A percentile compares a stretch with the other conserved stretches of the same genome.
Conservation (phyloP, 2,329 filamentous ascomycete genomes). For the Neoarthrinium moseri region DNA sequence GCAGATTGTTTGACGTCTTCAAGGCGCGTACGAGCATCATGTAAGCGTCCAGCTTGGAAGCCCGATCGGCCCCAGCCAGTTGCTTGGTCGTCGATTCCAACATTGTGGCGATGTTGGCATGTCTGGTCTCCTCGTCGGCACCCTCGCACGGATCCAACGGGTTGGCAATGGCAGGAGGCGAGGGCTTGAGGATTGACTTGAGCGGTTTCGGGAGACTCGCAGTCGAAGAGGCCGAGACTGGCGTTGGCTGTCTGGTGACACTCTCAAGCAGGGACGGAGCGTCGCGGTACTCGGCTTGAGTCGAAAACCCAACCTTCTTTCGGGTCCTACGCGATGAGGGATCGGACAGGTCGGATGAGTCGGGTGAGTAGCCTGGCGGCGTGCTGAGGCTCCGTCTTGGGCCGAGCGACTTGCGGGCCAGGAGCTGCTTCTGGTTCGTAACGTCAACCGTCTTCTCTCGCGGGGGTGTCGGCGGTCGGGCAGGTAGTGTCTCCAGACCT, state of each 20-base stretch:
- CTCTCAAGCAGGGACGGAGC: slow-evolving; percentile 42
- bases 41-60: slow-evolving; percentile 81
- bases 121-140: slow-evolving; percentile 32
- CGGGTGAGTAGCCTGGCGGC: slow-evolving; percentile 49
- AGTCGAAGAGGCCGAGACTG: slow-evolving; percentile 38
- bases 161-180: slow-evolving; percentile 41
- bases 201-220: slow-evolving; percentile 42
- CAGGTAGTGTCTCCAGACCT: slow-evolving; percentile 51
- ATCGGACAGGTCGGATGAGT: slow-evolving; percentile 39
- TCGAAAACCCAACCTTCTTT: slow-evolving; percentile 59
- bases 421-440: slow-evolving; percentile 28
- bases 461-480: slow-evolving; percentile 68
- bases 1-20: slow-evolving; percentile 79
- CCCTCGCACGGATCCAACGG: slow-evolving; percentile 41
- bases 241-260: slow-evolving; percentile 34
- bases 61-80: slow-evolving; percentile 71
- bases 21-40: slow-evolving; percentile 73
- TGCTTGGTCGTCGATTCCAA: slow-evolving; percentile 82
- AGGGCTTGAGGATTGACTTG: slow-evolving; percentile 77
- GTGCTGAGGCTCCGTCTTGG: slow-evolving; percentile 44
- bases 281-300: slow-evolving; percentile 55
- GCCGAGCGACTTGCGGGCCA: slow-evolving; percentile 37
- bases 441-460: slow-evolving; percentile 44
- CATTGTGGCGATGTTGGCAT: slow-evolving; percentile 71
- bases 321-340: slow-evolving; percentile 42